Evolutionary conservation across 176 grass and related monocot genomes (phyloP).

Genomic region (Oryza punctata): DNA sequence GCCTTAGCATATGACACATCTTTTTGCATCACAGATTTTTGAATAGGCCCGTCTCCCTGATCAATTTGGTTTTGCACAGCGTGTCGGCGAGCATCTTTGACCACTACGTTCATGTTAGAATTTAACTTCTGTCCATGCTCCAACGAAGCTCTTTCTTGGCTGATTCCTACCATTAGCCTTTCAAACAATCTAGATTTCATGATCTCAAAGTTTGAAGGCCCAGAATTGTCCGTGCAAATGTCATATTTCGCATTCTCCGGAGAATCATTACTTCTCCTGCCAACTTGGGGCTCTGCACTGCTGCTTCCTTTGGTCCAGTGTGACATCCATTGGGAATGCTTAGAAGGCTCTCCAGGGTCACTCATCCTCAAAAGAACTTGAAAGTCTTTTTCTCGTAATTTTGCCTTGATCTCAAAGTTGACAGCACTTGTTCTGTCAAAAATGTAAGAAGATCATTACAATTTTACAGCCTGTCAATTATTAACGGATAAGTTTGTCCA

Average conservation of each 20-base stretch:
- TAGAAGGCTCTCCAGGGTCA: conserved; percentile 35
- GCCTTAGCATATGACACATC: conserved; percentile 26
- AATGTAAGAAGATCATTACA: neutral
- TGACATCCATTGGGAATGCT: conserved; percentile 59
- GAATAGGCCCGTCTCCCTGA: conserved; percentile 30
- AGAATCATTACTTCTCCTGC: neutral
- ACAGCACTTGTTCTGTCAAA: conserved; percentile 9
- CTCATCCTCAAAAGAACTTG: conserved; percentile 48
- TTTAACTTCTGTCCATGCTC: conserved; percentile 18
- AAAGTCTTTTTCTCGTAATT: conserved; percentile 40
- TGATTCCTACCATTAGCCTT: conserved; percentile 48
- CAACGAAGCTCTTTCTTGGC: conserved; percentile 26
- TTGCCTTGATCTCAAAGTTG: neutral
- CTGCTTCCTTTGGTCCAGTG: conserved; percentile 58
- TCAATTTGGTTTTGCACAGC: conserved; percentile 14
- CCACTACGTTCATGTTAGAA: conserved; percentile 26
- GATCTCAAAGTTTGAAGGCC: conserved; percentile 19
- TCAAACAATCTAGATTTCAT: conserved; percentile 45
- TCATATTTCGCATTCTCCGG: conserved; percentile 18
- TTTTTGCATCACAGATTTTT: conserved; percentile 39
- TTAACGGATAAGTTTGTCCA: neutral
- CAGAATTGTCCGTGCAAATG: conserved; percentile 1
- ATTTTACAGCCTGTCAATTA: neutral
- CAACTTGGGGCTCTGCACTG: conserved; percentile 33
- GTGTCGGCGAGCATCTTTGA: conserved; percentile 29